These are phyloP conservation scores for Phytopythium vexans DNA, from an alignment of 352 stramenopile species.

Conservation along the genomic window DNA sequence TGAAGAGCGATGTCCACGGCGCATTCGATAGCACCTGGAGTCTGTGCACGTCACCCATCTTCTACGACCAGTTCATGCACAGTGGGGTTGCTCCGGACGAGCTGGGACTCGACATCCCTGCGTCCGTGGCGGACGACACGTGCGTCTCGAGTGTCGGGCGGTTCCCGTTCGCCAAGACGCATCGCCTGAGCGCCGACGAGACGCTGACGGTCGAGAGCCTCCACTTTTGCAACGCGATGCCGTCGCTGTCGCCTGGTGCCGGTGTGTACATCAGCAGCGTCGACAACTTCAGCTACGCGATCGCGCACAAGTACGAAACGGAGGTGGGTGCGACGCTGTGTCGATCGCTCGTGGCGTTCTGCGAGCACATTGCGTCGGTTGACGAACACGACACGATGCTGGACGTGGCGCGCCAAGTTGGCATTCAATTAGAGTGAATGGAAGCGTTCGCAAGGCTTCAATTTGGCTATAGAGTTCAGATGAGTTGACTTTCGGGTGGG, in stretches of 20 bases:
- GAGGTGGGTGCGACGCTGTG: slow-evolving; percentile 30
- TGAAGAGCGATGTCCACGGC: slow-evolving; percentile 15
- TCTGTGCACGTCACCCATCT: slow-evolving; percentile 23
- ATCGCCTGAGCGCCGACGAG: slow-evolving; percentile 4
- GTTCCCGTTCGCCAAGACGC: slow-evolving; percentile 25
- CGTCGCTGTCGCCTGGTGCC: slow-evolving; percentile 39
- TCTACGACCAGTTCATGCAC: slow-evolving; percentile 26
- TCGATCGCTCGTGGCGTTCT: slow-evolving; percentile 19
- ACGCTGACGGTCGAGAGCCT: slow-evolving; percentile 26
- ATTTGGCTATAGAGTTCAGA: too few species aligned
- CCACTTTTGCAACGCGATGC: slow-evolving; percentile 56
- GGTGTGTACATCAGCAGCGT: slow-evolving; percentile 45
- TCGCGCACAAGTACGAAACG: slow-evolving; percentile 48
- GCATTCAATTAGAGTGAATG: too few species aligned
- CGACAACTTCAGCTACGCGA: slow-evolving; percentile 53
- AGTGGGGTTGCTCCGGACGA: slow-evolving; percentile 9
- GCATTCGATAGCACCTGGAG: slow-evolving; percentile 24
- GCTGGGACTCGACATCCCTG: slow-evolving; percentile 21
- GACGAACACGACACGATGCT: slow-evolving; percentile 15
- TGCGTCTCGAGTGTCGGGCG: slow-evolving; percentile 20
- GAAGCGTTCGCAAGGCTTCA: too few species aligned
- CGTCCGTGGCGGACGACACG: slow-evolving; percentile 23
- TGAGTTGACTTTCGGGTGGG: too few species aligned
- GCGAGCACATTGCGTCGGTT: slow-evolving; percentile 19
- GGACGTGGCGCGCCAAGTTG: background rate